These are phyloP conservation scores for Aschersonia sp. DNA, from an alignment of 2,329 filamentous ascomycete genomes.

Conservation along the genomic window DNA sequence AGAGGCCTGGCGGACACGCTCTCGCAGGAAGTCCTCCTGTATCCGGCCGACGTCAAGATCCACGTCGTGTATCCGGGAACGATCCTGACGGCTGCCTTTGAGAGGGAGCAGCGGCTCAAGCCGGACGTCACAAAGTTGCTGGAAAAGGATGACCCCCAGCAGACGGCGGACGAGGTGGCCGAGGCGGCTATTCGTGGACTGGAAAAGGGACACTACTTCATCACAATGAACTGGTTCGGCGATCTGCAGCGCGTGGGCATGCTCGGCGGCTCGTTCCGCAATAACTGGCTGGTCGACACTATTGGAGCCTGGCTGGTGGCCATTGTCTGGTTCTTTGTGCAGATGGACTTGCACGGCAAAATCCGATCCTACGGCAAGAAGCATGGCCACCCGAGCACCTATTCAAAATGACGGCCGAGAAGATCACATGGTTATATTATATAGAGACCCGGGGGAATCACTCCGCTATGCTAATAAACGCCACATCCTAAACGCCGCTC, in stretches of 20 bases:
- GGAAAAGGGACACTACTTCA: conserved; percentile 66
- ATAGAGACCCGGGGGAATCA: neutral
- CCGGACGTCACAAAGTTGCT: conserved; percentile 65
- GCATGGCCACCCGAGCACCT: conserved; percentile 42
- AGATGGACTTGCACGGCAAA: conserved; percentile 40
- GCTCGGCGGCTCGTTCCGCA: conserved; percentile 40
- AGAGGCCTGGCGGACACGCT: conserved; percentile 72
- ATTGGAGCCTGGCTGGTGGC: conserved; percentile 37
- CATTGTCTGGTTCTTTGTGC: conserved; percentile 43
- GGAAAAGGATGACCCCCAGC: conserved; percentile 69
- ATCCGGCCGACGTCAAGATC: conserved; percentile 68
- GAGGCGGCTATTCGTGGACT: conserved; percentile 53
- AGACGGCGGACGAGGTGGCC: conserved; percentile 69
- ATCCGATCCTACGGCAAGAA: conserved; percentile 41
- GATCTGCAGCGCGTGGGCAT: conserved; percentile 51
- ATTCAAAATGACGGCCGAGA: conserved; percentile 17
- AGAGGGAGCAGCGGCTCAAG: conserved; percentile 64
- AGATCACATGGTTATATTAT: neutral
- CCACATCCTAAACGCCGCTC: conserved; percentile 34
- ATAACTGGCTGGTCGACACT: conserved; percentile 46
- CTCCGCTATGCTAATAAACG: neutral
- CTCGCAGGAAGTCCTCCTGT: conserved; percentile 71
- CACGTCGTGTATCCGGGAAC: conserved; percentile 76
- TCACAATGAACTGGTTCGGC: conserved; percentile 63
- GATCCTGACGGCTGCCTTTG: conserved; percentile 63